Conservation (phyloP, 176 grass and related monocot species). For the Oryza nivara region DNA sequence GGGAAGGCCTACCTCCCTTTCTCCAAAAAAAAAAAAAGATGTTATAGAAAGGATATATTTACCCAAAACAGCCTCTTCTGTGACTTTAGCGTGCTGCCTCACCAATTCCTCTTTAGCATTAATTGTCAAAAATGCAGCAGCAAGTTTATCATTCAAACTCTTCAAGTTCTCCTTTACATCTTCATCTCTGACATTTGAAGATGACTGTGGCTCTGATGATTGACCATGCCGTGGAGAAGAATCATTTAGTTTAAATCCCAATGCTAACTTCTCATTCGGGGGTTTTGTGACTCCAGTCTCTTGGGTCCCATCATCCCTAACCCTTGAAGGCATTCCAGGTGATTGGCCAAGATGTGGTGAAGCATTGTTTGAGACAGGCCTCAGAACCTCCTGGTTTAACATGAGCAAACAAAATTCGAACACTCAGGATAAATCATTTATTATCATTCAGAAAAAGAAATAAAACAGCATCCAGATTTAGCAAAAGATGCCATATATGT, state of each 20-base stretch:
- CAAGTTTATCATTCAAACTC: conserved; percentile 77
- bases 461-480: conserved; percentile 24
- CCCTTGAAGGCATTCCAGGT: conserved; percentile 44
- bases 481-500: conserved; percentile 18
- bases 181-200: conserved; percentile 57
- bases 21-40: too few relatives aligned
- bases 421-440: background rate
- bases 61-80: conserved; percentile 99
- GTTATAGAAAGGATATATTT: conserved; percentile 24
- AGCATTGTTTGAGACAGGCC: conserved; percentile 44
- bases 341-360: conserved; percentile 40
- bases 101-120: conserved; percentile 92
- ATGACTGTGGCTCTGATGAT: conserved; percentile 20
- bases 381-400: conserved; percentile 48
- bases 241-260: conserved; percentile 32
- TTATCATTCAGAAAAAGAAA: background rate
- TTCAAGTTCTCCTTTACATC: conserved; percentile 61
- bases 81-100: conserved; percentile 89
- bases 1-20: too few relatives aligned
- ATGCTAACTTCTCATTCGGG: conserved; percentile 44
- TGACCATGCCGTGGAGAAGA: conserved; percentile 43
- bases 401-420: conserved; percentile 34
- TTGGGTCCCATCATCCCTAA: conserved; percentile 52
- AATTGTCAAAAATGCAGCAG: conserved; percentile 75
- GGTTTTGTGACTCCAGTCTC: conserved; percentile 41